Conservation (phyloP, 345 rosid species). For the Streptanthus diversifolius region DNA sequence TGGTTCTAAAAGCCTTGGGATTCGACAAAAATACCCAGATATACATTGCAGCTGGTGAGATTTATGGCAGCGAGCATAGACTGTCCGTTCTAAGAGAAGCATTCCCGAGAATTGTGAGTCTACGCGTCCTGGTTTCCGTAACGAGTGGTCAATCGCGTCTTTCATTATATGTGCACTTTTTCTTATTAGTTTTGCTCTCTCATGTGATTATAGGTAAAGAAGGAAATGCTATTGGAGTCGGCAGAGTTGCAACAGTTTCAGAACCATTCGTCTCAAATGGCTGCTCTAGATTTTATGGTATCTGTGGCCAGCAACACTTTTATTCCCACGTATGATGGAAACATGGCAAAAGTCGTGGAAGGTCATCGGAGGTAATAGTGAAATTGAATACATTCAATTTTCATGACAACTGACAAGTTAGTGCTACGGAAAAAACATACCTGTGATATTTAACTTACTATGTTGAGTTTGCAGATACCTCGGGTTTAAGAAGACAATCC, state of each 20-base stretch:
- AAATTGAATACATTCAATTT: background rate
- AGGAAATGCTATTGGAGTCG: conserved; percentile 77
- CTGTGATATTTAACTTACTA: background rate
- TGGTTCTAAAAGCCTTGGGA: conserved; percentile 75
- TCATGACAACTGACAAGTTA: background rate
- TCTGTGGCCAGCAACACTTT: conserved; percentile 85
- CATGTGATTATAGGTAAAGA: conserved; percentile 63
- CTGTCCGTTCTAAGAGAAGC: conserved; percentile 69
- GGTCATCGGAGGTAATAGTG: conserved; percentile 86
- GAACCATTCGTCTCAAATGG: conserved; percentile 99
- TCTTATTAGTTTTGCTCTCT: conserved; percentile 19
- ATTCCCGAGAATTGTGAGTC: conserved; percentile 86
- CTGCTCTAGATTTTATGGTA: conserved; percentile 95
- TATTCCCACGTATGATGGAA: conserved; percentile 91
- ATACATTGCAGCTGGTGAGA: conserved; percentile 96
- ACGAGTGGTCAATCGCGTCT: background rate
- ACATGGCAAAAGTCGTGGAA: conserved; percentile 98
- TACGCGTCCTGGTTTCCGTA: background rate
- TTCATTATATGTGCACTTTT: background rate
- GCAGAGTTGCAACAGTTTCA: conserved; percentile 73
- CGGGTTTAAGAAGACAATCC: conserved; percentile 70
- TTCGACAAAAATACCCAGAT: conserved; percentile 67
- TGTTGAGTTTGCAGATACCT: conserved; percentile 52
- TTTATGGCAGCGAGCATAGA: conserved; percentile 82
- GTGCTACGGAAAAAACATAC: background rate